Conservation (phyloP, 495 filamentous ascomycete genomes). For the Aspergillus ellipticus region DNA sequence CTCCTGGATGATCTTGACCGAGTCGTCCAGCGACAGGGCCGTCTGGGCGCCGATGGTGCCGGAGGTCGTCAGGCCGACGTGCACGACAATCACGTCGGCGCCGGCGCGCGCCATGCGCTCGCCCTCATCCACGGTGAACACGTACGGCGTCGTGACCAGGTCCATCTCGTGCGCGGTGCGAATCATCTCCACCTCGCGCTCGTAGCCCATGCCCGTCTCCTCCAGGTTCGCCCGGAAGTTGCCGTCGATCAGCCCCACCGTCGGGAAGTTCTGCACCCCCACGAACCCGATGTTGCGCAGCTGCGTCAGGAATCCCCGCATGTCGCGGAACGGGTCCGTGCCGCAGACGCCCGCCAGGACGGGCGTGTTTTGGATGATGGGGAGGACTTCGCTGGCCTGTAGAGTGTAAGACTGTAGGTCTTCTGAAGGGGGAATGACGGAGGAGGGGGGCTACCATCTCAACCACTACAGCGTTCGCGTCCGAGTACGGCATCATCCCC, state of each 20-base stretch:
- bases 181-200: conserved; percentile 62
- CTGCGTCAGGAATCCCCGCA: conserved; percentile 53
- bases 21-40: conserved; percentile 59
- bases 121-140: conserved; percentile 58
- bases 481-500: conserved; percentile 68
- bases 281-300: conserved; percentile 57
- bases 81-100: conserved; percentile 65
- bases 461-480: conserved; percentile 65
- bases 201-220: conserved; percentile 68
- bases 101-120: conserved; percentile 57
- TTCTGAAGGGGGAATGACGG: neutral
- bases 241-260: conserved; percentile 67
- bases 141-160: conserved; percentile 65
- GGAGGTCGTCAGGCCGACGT: conserved; percentile 65
- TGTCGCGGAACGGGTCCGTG: conserved; percentile 60
- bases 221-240: conserved; percentile 62
- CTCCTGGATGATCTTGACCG: conserved; percentile 54
- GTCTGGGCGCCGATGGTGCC: conserved; percentile 60
- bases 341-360: conserved; percentile 66
- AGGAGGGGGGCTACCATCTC: conserved; percentile 51
- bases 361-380: conserved; percentile 55
- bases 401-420: neutral
- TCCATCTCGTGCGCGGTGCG: conserved; percentile 50
- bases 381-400: conserved; percentile 55
- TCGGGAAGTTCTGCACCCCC: conserved; percentile 71